Evolutionary conservation across 1,284 basidiomycete species (phyloP), one percentile per base, ranked within the genome.

Genomic region (Puccinia triticina): DNA sequence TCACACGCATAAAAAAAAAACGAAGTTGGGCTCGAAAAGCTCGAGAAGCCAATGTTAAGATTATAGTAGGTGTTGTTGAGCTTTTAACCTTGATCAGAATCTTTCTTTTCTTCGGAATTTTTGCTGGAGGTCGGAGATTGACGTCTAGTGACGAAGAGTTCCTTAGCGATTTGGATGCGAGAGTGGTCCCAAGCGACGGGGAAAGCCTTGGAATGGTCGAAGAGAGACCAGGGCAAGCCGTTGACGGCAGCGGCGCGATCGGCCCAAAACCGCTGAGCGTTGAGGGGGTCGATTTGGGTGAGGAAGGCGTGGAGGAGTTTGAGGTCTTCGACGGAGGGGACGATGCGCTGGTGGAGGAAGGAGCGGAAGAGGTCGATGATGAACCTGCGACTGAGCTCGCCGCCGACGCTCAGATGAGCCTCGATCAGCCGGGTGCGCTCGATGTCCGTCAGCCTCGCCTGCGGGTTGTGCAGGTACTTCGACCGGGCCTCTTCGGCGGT

Each of bases 171-270:
- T 29, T 59, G 1, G 21, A 77, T 77, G n/a, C 40, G 61, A 32
- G 37, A 66, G 2, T 26, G 40, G 48, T 77, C 74, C 74, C 74
- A 77, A 29, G 12, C 74, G 46, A 26, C 74, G 23, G 72, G 72
- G 11, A 10, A 57, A 5, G 59, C 73, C n/a, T 59, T 11, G n/a
- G 50, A 57, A 57, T 57, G 50, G 40, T 74, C 72, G 21, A 12
- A 55, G 37, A 77, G 29, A 34, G 61, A 32, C 74, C 74, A 77
- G n/a, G 74, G 74, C 23, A 77, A 40, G 46, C 74, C 74, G n/a
- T 77, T 59, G 16, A 77, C 57, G 21, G n/a, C 21, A 5, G 11
- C 23, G 23, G 74, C 55, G 7, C 43, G 32, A 23, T 61, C 23
- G 1, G 10, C 48, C 77, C 77, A 78, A 55, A 78, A 78, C 26